These are phyloP conservation scores for Auriscalpium orientale DNA, from an alignment of 768 basidiomycete species.

Conservation along the genomic window DNA sequence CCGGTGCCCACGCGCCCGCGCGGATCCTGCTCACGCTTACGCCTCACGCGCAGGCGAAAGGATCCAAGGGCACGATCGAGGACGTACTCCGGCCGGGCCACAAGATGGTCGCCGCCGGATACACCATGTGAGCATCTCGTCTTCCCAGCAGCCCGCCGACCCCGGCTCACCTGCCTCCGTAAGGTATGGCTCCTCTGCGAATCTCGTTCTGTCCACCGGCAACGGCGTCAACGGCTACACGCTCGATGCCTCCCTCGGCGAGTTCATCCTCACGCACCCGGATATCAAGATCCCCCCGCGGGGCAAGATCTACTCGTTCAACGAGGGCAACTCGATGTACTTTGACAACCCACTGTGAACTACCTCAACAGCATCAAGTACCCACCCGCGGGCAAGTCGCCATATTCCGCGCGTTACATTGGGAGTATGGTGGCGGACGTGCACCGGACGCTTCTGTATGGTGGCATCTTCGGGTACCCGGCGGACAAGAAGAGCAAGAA, in stretches of 20 bases:
- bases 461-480: conserved; percentile 98
- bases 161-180: not conserved
- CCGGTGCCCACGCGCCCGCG: not conserved
- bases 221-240: conserved; percentile 98
- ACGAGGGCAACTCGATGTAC: conserved; percentile 96
- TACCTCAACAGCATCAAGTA: conserved; percentile 92
- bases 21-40: conserved; percentile 1
- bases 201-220: conserved; percentile 92
- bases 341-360: conserved; percentile 73
- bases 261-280: conserved; percentile 98
- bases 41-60: conserved; percentile 45
- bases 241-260: conserved; percentile 88
- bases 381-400: conserved; percentile 67
- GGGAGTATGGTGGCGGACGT: conserved; percentile 99
- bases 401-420: conserved; percentile 90
- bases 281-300: conserved; percentile 90
- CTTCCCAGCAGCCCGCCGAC: not conserved
- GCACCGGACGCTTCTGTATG: conserved; percentile 91
- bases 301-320: conserved; percentile 99
- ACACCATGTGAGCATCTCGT: conserved; percentile 72
- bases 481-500: conserved; percentile 96
- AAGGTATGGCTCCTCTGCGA: conserved; percentile 92
- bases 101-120: conserved; percentile 97
- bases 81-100: conserved; percentile 92
- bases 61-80: conserved; percentile 67